Base-by-base conservation (phyloP, 768 basidiomycete species). In the Rhodosporidiobolus odoratus region DNA sequence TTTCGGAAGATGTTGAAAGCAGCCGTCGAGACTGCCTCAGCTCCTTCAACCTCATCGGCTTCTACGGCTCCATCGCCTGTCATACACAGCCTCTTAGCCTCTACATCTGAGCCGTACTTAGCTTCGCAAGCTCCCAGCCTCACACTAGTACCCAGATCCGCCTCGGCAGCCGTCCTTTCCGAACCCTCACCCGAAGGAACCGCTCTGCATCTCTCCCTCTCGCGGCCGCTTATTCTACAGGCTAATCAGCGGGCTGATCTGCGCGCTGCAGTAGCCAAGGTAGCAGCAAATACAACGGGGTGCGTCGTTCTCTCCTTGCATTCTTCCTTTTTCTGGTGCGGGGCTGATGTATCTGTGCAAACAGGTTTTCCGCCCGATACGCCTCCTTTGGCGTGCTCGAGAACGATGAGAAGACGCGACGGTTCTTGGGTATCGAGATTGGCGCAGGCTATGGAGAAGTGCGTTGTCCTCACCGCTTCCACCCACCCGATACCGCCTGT, bases 401-500 rank as follows among this genome's bases (percentile, higher is more conserved):
- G 41, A 93, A 93, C 78, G 91, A 92, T 78, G 90, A 92, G 77
- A 82, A 80, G 68, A 91, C 89, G 8, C 82, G 94, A 66, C 85
- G 87, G 2, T 96, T 97, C 79, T 81, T 97, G 53, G 85, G 86
- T 12, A 77, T 92, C 60, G 88, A 94, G 77, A 81, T 93, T 53
- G 92, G 92, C 30, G 90, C 90, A 12, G 94, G 93, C 0, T 87
- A 92, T 77, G 80, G 80, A 32, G 84, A 92, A 82, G 94, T 92
- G 71, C 79, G 78, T 34, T 60, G 70, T 70, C 23, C 45, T 35
- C 16, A 10, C 48, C 15, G 7, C 9, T 50, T 50, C 21, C 48
- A 12, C 21, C 48, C 48, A 21, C n/a, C n/a, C n/a, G n/a, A n/a
- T n/a, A n/a, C n/a, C n/a, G n/a, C n/a, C n/a, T n/a, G n/a, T n/a